Conservation (phyloP, 2,329 filamentous ascomycete species). For the Colletotrichum cuscutae region DNA sequence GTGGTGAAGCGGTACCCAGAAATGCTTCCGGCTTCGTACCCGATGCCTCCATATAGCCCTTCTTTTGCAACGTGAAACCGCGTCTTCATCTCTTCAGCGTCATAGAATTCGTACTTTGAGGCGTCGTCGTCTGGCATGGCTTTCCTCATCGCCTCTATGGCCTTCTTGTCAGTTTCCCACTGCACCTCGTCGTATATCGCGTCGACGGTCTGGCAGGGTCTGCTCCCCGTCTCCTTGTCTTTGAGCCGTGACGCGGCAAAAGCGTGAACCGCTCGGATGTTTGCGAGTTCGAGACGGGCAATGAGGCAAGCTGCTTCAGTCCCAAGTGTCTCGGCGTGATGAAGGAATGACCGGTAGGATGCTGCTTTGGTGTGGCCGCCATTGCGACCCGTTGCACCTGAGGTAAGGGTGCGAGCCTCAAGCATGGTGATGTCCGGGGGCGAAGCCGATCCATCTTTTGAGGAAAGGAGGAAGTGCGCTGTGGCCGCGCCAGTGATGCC, state of each 20-base stretch:
- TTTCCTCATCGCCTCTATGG: constrained; percentile 56
- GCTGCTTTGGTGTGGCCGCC: constrained; percentile 62
- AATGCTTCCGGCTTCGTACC: constrained; percentile 56
- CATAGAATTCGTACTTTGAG: constrained; percentile 56
- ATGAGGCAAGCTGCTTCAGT: constrained; percentile 60
- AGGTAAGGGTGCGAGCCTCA: constrained; percentile 60
- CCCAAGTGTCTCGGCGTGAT: constrained; percentile 57
- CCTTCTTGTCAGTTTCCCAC: constrained; percentile 49
- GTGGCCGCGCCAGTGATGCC: constrained; percentile 62
- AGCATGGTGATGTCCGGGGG: constrained; percentile 52
- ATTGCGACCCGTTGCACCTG: constrained; percentile 65
- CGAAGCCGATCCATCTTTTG: constrained; percentile 18
- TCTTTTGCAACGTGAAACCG: constrained; percentile 38
- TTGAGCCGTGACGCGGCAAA: constrained; percentile 57
- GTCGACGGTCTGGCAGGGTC: constrained; percentile 65
- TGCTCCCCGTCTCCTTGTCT: constrained; percentile 55
- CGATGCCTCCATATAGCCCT: constrained; percentile 56
- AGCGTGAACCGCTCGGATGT: constrained; percentile 64
- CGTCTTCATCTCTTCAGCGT: constrained; percentile 51
- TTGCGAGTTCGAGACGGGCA: constrained; percentile 61
- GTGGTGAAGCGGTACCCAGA: constrained; percentile 50
- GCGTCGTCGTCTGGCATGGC: constrained; percentile 54
- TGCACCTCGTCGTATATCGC: constrained; percentile 62
- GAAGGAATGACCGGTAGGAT: constrained; percentile 60
- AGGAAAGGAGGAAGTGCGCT: constrained; percentile 42